phyloP scores from a whole-genome alignment of 1,284 basidiomycete genomes.

The Spongispora temasekensis region DNA sequence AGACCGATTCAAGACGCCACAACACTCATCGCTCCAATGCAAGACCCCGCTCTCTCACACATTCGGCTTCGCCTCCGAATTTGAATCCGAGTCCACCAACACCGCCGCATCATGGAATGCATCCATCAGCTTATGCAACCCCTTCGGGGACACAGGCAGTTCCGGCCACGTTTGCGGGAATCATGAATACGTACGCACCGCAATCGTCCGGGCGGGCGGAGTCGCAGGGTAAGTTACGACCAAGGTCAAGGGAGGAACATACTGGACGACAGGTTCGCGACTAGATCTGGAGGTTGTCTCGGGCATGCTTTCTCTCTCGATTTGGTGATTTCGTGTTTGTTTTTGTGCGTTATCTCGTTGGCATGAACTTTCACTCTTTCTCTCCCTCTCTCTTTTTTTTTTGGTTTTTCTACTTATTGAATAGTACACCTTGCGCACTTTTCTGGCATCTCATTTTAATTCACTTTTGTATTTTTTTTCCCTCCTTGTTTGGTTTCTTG shows the following conservation, averaged over 20 bases:
- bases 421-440: background rate
- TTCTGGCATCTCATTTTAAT: slow-evolving; percentile 16
- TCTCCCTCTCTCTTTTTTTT: background rate
- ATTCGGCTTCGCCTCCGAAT: slow-evolving; percentile 22
- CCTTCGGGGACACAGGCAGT: slow-evolving; percentile 27
- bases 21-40: slow-evolving; percentile 12
- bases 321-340: background rate
- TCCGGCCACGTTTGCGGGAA: slow-evolving; percentile 56
- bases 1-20: slow-evolving; percentile 24
- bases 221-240: slow-evolving; percentile 20
- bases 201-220: slow-evolving; percentile 25
- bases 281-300: slow-evolving; percentile 9
- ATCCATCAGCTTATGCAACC: slow-evolving; percentile 19
- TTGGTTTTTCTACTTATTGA: slow-evolving; percentile 4
- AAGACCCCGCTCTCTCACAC: slow-evolving; percentile 12
- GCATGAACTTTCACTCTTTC: background rate
- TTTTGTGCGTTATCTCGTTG: slow-evolving; percentile 11
- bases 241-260: slow-evolving; percentile 26
- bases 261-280: slow-evolving; percentile 10
- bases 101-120: slow-evolving; percentile 4
- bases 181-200: slow-evolving; percentile 61
- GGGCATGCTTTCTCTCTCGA: background rate
- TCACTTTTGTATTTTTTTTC: background rate
- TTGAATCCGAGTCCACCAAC: slow-evolving; percentile 1
- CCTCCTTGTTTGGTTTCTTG: slow-evolving; percentile 1